Evolutionary conservation across 192 early-diverging fungal species (phyloP), one percentile per base, ranked within the genome.

Genomic region (Umbelopsis ramanniana): DNA sequence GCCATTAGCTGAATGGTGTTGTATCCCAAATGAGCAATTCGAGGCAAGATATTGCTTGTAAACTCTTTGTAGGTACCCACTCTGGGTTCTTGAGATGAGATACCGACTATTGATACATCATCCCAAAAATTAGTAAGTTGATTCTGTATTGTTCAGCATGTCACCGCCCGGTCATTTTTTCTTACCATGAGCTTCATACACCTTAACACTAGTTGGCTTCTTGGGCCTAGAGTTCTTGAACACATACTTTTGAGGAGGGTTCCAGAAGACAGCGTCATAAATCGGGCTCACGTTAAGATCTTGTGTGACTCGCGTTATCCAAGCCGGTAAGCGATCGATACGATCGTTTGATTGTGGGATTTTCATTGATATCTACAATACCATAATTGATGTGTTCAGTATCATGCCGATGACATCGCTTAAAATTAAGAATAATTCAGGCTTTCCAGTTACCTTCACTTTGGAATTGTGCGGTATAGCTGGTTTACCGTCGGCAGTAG

Each of bases 251-350:
- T 91, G 70, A 22, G 88, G 84, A 53, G 97, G 97, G 77, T 98
- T 93, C 94, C 95, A 98, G 83, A 96, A 98, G 24, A 96, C 87
- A 23, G 89, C 92, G 38, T 98, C 95, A 77, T 97, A 97, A 11
- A 87, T 81, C 5, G 92, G 89, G 74, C 90, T 93, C 21, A 90
- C 86, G 68, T 60, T 75, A 60, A 96, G 82, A 69, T 97, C 94
- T 83, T 98, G 97, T 9, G 88, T 90, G n/a, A 94, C 96, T 33
- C 94, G 86, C 14, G 74, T 81, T 78, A 94, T 96, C 89, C 91
- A 96, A 35, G 94, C 96, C 45, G 97, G 95, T 50, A 98, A 83
- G 55, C 97, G 88, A 72, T 97, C 92, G 50, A 98, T 91, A 52
- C 92, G 85, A 72, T 92, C 90, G 8, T 91, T 90, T 71, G 70